Conservation (phyloP, 805 yeast genomes). For the Wickerhamomyces strasburgensis region DNA sequence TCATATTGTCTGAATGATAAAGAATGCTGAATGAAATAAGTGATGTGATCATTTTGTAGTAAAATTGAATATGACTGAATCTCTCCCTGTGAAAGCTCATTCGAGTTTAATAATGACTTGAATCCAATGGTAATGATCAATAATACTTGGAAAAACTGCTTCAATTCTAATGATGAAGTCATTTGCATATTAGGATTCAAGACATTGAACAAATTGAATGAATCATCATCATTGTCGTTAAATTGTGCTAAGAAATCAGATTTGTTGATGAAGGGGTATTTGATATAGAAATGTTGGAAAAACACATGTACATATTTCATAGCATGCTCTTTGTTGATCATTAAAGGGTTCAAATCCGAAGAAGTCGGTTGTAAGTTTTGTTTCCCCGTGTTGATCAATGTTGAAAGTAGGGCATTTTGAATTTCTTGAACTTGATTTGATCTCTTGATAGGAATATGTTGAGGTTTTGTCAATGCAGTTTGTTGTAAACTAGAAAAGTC, state of each 20-base stretch:
- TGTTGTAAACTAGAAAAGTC: neutral
- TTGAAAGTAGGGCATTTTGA: conserved; percentile 20
- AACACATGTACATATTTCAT: conserved; percentile 14
- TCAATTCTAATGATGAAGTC: conserved; percentile 6
- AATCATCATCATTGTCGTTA: no score
- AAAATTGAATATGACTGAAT: conserved; percentile 7
- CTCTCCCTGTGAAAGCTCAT: conserved; percentile 10
- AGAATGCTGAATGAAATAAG: conserved; percentile 11
- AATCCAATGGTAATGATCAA: conserved; percentile 19
- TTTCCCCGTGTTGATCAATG: conserved; percentile 19
- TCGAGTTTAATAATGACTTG: conserved; percentile 13
- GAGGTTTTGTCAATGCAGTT: conserved; percentile 1
- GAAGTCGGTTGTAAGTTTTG: conserved; percentile 9
- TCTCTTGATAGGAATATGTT: neutral
- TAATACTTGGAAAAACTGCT: conserved; percentile 15
- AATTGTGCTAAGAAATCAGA: conserved; percentile 11
- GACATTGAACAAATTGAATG: conserved; percentile 13
- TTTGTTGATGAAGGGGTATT: conserved; percentile 19
- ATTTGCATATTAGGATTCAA: conserved; percentile 11
- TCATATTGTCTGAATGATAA: conserved; percentile 36
- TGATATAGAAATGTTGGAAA: conserved; percentile 12
- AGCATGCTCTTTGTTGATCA: conserved; percentile 16
- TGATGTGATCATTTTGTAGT: conserved; percentile 7
- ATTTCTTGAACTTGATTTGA: conserved; percentile 5
- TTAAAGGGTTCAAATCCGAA: conserved; percentile 8